Conservation (phyloP, 768 basidiomycete species). For the Termitomyces titanicus region DNA sequence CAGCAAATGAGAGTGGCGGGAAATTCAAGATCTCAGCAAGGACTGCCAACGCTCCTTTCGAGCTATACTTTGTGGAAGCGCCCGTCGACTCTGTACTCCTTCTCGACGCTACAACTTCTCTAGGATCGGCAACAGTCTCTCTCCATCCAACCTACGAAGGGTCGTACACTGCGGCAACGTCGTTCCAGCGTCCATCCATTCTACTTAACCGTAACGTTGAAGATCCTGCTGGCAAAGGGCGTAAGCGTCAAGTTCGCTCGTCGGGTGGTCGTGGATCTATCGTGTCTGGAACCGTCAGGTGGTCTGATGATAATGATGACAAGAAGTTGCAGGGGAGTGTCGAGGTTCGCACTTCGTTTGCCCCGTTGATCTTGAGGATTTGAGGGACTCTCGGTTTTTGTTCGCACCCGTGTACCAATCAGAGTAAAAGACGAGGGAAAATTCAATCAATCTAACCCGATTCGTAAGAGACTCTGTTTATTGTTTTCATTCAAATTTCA, state of each 20-base stretch:
- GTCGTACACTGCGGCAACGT: constrained; percentile 10
- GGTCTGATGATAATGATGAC: constrained; percentile 5
- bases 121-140: constrained; percentile 8
- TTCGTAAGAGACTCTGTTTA: too few species aligned
- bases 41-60: constrained; percentile 10
- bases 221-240: constrained; percentile 17
- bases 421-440: background rate
- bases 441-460: too few species aligned
- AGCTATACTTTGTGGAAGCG: constrained; percentile 10
- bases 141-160: constrained; percentile 20
- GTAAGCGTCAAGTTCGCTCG: constrained; percentile 10
- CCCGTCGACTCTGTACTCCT: constrained; percentile 14
- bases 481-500: background rate
- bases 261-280: background rate
- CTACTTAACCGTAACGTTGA: constrained; percentile 1
- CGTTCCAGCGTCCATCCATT: constrained; percentile 1
- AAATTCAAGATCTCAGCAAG: constrained; percentile 12
- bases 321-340: constrained; percentile 5
- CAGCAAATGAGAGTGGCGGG: constrained; percentile 10
- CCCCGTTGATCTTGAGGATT: constrained; percentile 8
- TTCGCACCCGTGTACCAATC: background rate
- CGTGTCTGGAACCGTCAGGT: constrained; percentile 7
- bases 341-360: constrained; percentile 10
- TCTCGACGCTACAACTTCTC: constrained; percentile 16
- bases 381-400: background rate